These are phyloP conservation scores for Komagataella phaffii DNA, from an alignment of 805 yeast species.

Conservation along the genomic window DNA sequence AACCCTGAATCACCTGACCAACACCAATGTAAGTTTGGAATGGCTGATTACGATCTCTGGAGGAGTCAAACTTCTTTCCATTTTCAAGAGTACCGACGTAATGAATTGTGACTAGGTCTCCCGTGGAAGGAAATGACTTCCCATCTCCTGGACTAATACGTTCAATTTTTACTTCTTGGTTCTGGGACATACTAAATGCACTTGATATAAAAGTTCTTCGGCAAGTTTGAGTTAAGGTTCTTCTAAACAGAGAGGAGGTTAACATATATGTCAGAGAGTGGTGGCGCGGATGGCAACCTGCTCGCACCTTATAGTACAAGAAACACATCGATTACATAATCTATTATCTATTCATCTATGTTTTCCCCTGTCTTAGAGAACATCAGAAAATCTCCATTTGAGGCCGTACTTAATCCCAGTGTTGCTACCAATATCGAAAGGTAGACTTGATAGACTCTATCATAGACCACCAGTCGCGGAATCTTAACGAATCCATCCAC, in stretches of 20 bases:
- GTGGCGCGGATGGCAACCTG: neutral
- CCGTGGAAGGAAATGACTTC: conserved; percentile 69
- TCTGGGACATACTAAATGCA: neutral
- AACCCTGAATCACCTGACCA: conserved; percentile 92
- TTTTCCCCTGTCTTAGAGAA: neutral
- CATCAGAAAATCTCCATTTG: conserved; percentile 10
- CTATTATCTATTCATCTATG: neutral
- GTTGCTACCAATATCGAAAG: conserved; percentile 36
- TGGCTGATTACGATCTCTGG: conserved; percentile 90
- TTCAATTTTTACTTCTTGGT: neutral
- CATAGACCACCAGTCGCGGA: conserved; percentile 56
- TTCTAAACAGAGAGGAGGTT: neutral
- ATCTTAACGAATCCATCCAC: conserved; percentile 19
- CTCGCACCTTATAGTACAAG: too few relatives aligned
- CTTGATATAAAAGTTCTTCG: neutral
- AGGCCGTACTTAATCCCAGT: conserved; percentile 13
- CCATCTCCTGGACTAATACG: conserved; percentile 56
- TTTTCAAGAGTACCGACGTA: conserved; percentile 91
- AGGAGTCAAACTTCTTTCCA: conserved; percentile 93
- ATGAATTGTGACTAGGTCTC: conserved; percentile 87
- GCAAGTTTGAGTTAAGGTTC: neutral
- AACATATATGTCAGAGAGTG: neutral
- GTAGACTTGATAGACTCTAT: conserved; percentile 51
- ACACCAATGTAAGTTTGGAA: conserved; percentile 92
- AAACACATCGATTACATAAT: neutral